A percentile compares a stretch with the other conserved stretches of the same genome.
Conservation (phyloP, 225 moss, liverwort and hornwort species). For the Pleurozium schreberi region DNA sequence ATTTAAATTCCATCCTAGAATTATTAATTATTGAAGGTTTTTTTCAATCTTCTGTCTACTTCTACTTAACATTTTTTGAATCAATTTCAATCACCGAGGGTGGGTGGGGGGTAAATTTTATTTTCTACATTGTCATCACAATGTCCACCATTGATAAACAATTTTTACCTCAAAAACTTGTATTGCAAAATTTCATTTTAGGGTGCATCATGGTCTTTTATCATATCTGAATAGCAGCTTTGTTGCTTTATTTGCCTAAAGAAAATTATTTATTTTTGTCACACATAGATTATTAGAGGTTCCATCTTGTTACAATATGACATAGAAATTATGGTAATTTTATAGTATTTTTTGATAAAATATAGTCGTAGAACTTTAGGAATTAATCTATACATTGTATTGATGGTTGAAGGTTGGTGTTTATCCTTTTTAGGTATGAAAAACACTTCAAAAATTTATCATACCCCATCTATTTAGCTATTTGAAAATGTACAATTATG, state of each 20-base stretch:
- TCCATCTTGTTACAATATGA: neutral
- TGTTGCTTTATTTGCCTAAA: neutral
- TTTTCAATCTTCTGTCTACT: neutral
- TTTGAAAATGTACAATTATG: too few relatives aligned
- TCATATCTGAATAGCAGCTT: neutral
- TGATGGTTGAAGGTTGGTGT: fast-evolving
- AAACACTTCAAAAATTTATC: neutral
- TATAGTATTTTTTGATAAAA: fast-evolving
- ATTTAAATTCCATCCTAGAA: neutral
- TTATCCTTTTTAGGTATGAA: fast-evolving
- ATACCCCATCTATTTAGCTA: fast-evolving
- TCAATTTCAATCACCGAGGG: too few relatives aligned
- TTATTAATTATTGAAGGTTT: fast-evolving
- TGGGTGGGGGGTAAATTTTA: too few relatives aligned
- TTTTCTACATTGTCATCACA: neutral
- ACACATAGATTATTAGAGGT: neutral
- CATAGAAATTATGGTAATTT: neutral
- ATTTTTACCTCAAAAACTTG: neutral
- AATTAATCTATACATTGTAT: neutral
- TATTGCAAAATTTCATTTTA: neutral
- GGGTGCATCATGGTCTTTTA: fast-evolving
- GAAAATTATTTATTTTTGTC: neutral
- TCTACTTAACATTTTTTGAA: neutral
- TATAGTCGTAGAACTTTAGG: fast-evolving
- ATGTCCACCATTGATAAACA: neutral